Percentiles rank a stretch among this genome's conserved stretches.
phyloP scores from a whole-genome alignment of 2,329 filamentous ascomycete species.

The Chrysoporthe austroafricana region DNA sequence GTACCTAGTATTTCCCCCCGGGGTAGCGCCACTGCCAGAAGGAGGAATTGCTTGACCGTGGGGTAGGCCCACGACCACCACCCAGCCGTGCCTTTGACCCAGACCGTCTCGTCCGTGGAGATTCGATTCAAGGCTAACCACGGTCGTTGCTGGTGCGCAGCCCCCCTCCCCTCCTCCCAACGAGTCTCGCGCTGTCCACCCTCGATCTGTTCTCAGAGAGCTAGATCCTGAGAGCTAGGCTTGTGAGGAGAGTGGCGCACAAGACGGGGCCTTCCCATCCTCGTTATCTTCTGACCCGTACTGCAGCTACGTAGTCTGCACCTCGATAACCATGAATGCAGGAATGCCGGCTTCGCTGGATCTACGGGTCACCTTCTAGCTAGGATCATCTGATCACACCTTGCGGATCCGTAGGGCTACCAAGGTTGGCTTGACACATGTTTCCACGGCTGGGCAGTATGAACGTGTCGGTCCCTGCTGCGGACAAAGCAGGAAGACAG shows the following conservation, averaged over 20 bases:
- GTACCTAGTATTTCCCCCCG: slow-evolving; percentile 11
- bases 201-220: background rate
- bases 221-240: too few species aligned
- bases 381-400: background rate
- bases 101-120: background rate
- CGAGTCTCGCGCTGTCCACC: background rate
- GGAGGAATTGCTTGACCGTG: background rate
- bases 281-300: background rate
- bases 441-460: background rate
- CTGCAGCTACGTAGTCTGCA: background rate
- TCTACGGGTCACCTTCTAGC: background rate
- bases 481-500: slow-evolving; percentile 6
- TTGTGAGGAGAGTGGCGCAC: too few species aligned
- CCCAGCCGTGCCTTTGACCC: background rate
- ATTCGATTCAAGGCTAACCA: background rate
- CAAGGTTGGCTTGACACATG: background rate
- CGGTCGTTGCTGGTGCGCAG: background rate
- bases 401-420: slow-evolving; percentile 11
- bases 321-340: background rate
- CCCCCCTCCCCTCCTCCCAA: background rate
- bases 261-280: too few species aligned
- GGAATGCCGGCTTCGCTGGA: background rate
- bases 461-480: background rate
- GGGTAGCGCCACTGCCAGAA: slow-evolving; percentile 18
- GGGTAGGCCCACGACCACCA: slow-evolving; percentile 1